These are phyloP conservation scores for Salvia hispanica DNA, from an alignment of 257 asterid genomes.

Conservation along the genomic window DNA sequence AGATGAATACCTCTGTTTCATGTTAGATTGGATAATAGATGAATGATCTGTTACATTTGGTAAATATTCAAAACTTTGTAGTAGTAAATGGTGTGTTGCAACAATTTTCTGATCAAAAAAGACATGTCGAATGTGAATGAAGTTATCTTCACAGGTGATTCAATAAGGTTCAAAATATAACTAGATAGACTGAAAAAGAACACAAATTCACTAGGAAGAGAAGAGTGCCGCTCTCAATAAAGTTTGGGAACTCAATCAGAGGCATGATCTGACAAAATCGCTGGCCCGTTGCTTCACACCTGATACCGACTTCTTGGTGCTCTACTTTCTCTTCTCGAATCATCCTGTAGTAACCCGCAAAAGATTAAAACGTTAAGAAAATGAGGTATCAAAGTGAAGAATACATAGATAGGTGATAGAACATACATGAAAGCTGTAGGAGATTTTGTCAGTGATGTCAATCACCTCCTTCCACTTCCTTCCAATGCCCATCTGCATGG, in stretches of 20 bases:
- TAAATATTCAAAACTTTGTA: background rate
- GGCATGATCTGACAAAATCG: constrained; percentile 11
- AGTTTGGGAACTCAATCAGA: constrained; percentile 30
- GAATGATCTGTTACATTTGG: background rate
- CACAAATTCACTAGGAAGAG: constrained; percentile 24
- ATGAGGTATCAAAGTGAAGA: background rate
- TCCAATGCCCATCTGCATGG: constrained; percentile 81
- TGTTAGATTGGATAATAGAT: background rate
- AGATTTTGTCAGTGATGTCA: constrained; percentile 64
- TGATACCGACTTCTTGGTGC: constrained; percentile 57
- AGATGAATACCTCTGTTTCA: constrained; percentile 6
- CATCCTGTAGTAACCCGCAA: constrained; percentile 60
- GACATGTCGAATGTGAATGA: background rate
- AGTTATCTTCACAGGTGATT: constrained; percentile 18
- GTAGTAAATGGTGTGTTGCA: background rate
- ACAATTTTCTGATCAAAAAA: background rate
- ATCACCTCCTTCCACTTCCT: constrained; percentile 91
- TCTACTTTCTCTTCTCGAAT: constrained; percentile 65
- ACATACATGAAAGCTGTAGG: constrained; percentile 70
- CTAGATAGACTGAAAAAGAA: constrained; percentile 14
- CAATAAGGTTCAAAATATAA: constrained; percentile 4
- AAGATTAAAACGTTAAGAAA: constrained; percentile 5
- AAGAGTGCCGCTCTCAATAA: constrained; percentile 43
- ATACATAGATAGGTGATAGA: background rate
- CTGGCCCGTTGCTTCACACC: constrained; percentile 46